Evolutionary conservation across 2,329 filamentous ascomycete species (phyloP), one percentile per base, ranked within the genome.

Genomic region (Fusarium duplospermum): DNA sequence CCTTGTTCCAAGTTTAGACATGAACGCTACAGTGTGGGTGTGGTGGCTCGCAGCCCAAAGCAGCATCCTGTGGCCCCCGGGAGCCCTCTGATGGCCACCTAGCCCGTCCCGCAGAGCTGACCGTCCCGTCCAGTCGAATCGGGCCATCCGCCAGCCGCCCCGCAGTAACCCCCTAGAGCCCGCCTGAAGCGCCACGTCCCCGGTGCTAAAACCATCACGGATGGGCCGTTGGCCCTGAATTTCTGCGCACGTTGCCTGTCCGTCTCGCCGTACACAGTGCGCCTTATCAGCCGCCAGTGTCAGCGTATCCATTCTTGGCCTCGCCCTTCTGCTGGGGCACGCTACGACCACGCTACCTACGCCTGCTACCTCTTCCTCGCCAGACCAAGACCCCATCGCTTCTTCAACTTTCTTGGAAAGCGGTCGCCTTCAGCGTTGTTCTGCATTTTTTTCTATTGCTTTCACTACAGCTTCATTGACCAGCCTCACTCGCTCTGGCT

Each of bases 401-500:
- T 78, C 80, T 78, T 74, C 69, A 76, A 70, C 72, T 71, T 71
- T 71, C 69, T 69, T 70, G 63, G 73, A 70, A 75, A 76, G 66
- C 62, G 35, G 73, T 76, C 69, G 62, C 78, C 72, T 69, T 72
- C 66, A 73, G 65, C 70, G 47, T 54, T 71, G 63, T 64, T 62
- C 69, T 73, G 68, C 68, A 45, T 64, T 72, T 64, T 64, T 71
- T 69, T 67, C 62, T 72, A 65, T 58, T 29, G 65, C 22, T 74
- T 71, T 62, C 70, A 59, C 71, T 75, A 66, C 71, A 67, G 64
- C 60, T 73, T 73, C 68, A 74, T 70, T 64, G 69, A 74, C 71
- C 84, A 83, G 83, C 85, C 85, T 90, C 89, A 88, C 85, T 91
- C 89, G 89, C 86, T 91, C 84, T 86, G 87, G 86, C 86, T 85